phyloP scores from a whole-genome alignment of 495 filamentous ascomycete genomes.

The Stereocaulon alpinum region DNA sequence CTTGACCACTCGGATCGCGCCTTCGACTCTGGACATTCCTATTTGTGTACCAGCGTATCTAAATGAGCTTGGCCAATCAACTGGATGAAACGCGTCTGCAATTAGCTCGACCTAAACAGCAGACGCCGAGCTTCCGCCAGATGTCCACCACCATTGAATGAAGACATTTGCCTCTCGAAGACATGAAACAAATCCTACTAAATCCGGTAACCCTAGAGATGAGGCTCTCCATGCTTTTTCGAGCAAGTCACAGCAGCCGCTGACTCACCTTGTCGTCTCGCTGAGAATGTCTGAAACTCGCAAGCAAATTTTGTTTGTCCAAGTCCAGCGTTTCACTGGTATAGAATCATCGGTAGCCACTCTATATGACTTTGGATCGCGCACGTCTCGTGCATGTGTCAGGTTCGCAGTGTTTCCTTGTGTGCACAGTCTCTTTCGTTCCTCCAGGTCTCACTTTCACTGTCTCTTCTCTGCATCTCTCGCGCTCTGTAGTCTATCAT shows the following conservation, averaged over 20 bases:
- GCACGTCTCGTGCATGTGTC: constrained; percentile 1
- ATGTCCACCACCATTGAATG: constrained; percentile 6
- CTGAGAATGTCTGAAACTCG: constrained; percentile 5
- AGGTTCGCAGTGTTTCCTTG: constrained; percentile 1
- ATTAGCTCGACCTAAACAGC: constrained; percentile 4
- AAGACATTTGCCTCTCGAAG: background rate
- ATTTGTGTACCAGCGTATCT: constrained; percentile 1
- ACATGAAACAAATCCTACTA: constrained; percentile 6
- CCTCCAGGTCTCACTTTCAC: background rate
- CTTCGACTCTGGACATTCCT: background rate
- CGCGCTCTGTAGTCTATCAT: constrained; percentile 5
- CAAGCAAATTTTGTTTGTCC: background rate
- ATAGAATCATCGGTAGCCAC: constrained; percentile 13
- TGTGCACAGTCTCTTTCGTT: background rate
- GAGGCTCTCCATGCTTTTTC: constrained; percentile 1
- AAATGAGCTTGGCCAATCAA: constrained; percentile 5
- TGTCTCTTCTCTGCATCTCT: constrained; percentile 7
- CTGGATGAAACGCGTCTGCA: constrained; percentile 1
- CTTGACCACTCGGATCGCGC: background rate
- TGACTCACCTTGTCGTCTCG: constrained; percentile 14
- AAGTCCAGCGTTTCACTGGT: constrained; percentile 12
- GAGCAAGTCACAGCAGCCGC: constrained; percentile 16
- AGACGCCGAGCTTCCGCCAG: constrained; percentile 12
- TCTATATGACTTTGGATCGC: constrained; percentile 12
- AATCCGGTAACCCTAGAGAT: background rate